Conservation (phyloP, 2,329 filamentous ascomycete species). For the Trichoderma harzianum region DNA sequence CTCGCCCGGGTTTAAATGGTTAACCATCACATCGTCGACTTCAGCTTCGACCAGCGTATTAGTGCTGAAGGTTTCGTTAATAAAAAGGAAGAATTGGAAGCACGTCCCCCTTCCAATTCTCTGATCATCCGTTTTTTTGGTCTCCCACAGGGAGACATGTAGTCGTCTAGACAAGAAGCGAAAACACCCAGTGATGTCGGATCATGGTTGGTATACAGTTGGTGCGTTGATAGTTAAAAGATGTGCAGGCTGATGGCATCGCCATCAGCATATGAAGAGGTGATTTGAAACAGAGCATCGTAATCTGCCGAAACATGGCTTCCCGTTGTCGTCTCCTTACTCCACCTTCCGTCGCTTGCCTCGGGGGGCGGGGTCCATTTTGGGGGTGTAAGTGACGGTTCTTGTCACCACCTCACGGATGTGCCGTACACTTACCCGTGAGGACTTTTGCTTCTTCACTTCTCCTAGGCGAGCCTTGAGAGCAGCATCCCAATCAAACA, state of each 20-base stretch:
- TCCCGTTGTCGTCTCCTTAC: slow-evolving; percentile 33
- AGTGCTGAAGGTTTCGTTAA: slow-evolving; percentile 21
- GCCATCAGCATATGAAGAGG: not conserved
- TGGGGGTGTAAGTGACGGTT: slow-evolving; percentile 84
- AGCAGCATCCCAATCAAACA: slow-evolving; percentile 75
- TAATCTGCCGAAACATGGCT: not conserved
- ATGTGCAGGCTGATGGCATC: not conserved
- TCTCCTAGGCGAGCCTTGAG: slow-evolving; percentile 65
- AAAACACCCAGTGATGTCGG: slow-evolving; percentile 15
- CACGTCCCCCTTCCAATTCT: not conserved
- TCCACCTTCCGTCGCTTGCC: slow-evolving; percentile 82
- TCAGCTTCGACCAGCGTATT: slow-evolving; percentile 21
- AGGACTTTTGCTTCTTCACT: slow-evolving; percentile 52
- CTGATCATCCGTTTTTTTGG: slow-evolving; percentile 14
- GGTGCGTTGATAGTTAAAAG: slow-evolving; percentile 10
- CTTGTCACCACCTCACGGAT: slow-evolving; percentile 91
- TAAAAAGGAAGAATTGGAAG: not conserved
- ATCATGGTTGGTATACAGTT: slow-evolving; percentile 18
- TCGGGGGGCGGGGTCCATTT: slow-evolving; percentile 84
- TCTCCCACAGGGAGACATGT: slow-evolving; percentile 5
- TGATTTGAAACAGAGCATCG: slow-evolving; percentile 5
- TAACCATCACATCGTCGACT: slow-evolving; percentile 19
- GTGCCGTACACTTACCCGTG: slow-evolving; percentile 61
- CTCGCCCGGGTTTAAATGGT: slow-evolving; percentile 16
- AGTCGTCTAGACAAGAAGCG: slow-evolving; percentile 18